Evolutionary conservation across 192 early-diverging fungal genomes (phyloP), one percentile per base, ranked within the genome.

Genomic region (Borealophlyctis nickersoniae): DNA sequence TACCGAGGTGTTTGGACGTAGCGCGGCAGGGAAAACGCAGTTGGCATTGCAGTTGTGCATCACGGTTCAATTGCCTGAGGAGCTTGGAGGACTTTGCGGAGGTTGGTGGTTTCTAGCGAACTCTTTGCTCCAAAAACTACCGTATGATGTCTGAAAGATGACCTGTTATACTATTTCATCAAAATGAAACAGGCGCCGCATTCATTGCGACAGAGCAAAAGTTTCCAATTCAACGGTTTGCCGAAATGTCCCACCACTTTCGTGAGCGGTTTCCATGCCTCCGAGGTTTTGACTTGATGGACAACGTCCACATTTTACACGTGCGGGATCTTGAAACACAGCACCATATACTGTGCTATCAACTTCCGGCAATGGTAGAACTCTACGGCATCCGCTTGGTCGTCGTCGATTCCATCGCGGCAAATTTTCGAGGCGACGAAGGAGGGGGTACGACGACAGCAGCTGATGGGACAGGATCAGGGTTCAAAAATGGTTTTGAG

Each of bases 381-480:
- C 63, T 67, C 2, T 75, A 78, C 24, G 65, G 71, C 1, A 79
- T 93, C 31, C 71, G 81, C n/a, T 68, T 95, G 36, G 71, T 98
- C 22, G 81, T 94, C 5, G 81, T 98, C 33, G 95, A 98, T 70
- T 92, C 92, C 0, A 89, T 98, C 24, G 81, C 90, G 3, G 87
- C 89, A 7, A 85, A 87, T 36, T 86, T 92, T 71, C 79, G 89
- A 19, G 80, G 71, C 30, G 83, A 77, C 22, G 78, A 79, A 23
- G 52, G 51, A 19, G 51, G 34, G 26, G 27, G 63, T 14, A 14
- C 24, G 29, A 52, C 19, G 28, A 57, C 22, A 24, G 35, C 36
- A n/a, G 48, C 11, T 58, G n/a, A n/a, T n/a, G n/a, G n/a, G n/a
- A n/a, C n/a, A n/a, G n/a, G n/a, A n/a, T n/a, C 52, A 14, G 16